A percentile compares a stretch with the other conserved stretches of the same genome.
Evolutionary conservation across 169 alveolate species (phyloP).

Genomic region (Babesia ovis): DNA sequence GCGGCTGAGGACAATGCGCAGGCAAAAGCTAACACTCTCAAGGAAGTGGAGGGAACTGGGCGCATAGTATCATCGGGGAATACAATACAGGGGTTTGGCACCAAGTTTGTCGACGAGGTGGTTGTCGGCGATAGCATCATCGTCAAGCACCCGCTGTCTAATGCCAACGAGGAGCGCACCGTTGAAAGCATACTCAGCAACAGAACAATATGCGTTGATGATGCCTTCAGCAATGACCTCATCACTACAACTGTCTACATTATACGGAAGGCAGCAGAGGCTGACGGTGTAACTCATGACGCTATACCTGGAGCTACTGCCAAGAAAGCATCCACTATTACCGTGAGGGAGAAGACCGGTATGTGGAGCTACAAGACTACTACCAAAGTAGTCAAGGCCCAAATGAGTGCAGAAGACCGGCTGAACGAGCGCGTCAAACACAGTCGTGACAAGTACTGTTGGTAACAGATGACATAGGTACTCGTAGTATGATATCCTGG

Average conservation of each 20-base stretch:
- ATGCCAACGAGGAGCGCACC: conserved; percentile 64
- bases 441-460: conserved; percentile 76
- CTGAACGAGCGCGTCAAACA: conserved; percentile 73
- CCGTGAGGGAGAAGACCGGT: conserved; percentile 74
- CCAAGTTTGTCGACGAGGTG: conserved; percentile 71
- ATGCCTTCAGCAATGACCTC: conserved; percentile 71
- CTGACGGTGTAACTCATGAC: background rate
- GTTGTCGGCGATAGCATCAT: conserved; percentile 65
- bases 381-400: conserved; percentile 69
- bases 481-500: no score
- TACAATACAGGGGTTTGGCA: conserved; percentile 78
- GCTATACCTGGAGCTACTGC: background rate
- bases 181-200: conserved; percentile 68
- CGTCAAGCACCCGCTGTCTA: conserved; percentile 68
- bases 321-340: conserved; percentile 32
- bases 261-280: conserved; percentile 29
- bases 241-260: conserved; percentile 67
- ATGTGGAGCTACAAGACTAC: conserved; percentile 78
- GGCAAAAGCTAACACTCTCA: background rate
- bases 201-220: conserved; percentile 65
- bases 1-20: background rate
- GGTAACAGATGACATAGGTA: no score
- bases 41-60: conserved; percentile 64
- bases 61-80: conserved; percentile 74
- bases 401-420: conserved; percentile 74